Base-by-base conservation (phyloP, 1,284 basidiomycete genomes). In the Phellinidium pouzarii region DNA sequence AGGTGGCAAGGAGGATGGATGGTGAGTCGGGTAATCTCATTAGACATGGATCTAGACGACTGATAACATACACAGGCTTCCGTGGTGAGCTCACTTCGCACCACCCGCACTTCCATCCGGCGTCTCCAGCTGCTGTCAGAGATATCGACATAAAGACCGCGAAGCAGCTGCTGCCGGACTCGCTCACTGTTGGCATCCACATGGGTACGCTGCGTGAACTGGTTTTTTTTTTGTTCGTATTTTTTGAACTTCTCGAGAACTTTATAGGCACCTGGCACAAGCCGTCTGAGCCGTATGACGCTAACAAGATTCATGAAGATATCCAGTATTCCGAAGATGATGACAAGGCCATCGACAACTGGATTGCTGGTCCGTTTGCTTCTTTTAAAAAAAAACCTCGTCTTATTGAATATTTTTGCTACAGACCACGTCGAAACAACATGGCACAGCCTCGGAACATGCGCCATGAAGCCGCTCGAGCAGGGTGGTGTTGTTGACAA, bases 401-500 rank as follows among this genome's bases (percentile, higher is more conserved):
- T 45, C 17, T 34, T 31, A 22, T 44, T 40, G 17, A 50, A 38
- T 36, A 22, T 17, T 34, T 9, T 47, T 42, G 62, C 37, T 40
- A 14, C 60, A 55, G 79, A 84, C 62, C 82, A 84, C 62, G 83
- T 85, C 58, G 82, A 85, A 72, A 85, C 83, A 12, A 86, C 83
- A 48, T 85, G 83, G 83, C 83, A 86, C 69, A 80, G 78, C 62
- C 71, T 86, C 44, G 80, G 81, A 59, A 71, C 69, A 55, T 68
- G 62, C 38, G 79, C 86, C 19, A 89, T 89, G 87, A 84, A 88
- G 62, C 86, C 86, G n/a, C 73, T 79, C 44, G 74, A 77, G 57
- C 68, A 87, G 64, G 87, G 87, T 44, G 88, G 88, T 62, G 87
- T 90, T 27, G 80, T 91, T 59, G 87, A 89, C 66, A 68, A 68